phyloP scores from a whole-genome alignment of 2,329 filamentous ascomycete species.

The Ophiostoma himal-ulmi region DNA sequence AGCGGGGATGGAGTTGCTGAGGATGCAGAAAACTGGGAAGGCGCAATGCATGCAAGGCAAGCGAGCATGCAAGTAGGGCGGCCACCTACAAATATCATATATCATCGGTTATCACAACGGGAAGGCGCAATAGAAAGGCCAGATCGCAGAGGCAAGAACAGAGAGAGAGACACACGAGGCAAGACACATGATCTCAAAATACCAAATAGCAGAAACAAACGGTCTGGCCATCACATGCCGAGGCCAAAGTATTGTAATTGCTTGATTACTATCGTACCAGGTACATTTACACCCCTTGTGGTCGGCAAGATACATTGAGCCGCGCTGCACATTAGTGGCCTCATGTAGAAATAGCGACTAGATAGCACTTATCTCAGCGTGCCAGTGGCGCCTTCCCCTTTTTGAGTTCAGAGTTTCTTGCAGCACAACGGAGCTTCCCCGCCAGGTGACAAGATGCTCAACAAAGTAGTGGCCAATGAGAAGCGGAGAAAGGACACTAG shows the following conservation, averaged over 20 bases:
- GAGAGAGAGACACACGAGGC: background rate
- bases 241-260: background rate
- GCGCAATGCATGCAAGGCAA: background rate
- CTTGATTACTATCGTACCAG: background rate
- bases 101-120: no score
- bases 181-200: background rate
- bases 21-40: constrained; percentile 2
- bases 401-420: background rate
- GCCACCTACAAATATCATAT: background rate
- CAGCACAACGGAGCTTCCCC: background rate
- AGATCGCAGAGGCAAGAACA: background rate
- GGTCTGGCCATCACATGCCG: background rate
- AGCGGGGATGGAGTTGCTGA: background rate
- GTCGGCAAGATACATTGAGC: constrained; percentile 11
- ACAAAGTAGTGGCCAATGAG: constrained; percentile 3
- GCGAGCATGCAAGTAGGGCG: background rate
- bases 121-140: background rate
- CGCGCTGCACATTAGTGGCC: background rate
- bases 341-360: constrained; percentile 8
- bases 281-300: background rate
- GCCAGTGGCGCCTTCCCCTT: constrained; percentile 13
- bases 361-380: constrained; percentile 10
- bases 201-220: background rate
- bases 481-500: background rate
- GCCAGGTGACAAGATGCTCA: constrained; percentile 11